Evolutionary conservation across 495 filamentous ascomycete genomes (phyloP), one percentile per base, ranked within the genome.

Genomic region (Neurospora tetrasperma): DNA sequence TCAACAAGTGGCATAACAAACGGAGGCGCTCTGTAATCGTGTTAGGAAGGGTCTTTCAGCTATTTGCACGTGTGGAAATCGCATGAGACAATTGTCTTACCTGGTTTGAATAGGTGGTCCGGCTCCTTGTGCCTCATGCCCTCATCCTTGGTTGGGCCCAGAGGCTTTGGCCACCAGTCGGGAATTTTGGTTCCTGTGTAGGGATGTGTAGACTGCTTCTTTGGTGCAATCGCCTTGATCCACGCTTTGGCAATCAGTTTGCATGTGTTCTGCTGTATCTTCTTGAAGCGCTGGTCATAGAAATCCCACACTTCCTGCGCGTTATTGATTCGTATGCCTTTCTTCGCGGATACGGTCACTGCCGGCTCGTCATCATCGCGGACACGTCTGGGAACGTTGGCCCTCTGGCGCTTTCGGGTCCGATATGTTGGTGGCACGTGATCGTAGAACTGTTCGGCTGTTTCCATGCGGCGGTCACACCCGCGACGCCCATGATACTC

Each of bases 121-220:
- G 94, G 94, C 82, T 97, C 94, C 77, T 88, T 92, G 80, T 96
- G 93, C 39, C 88, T 84, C 20, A 87, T 80, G 71, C 70, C 77
- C 10, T 82, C 77, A 10, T 80, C 77, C 70, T 77, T 75, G 18
- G 75, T 76, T 1, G 82, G 71, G 1, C 83, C 84, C 77, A 79
- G 84, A 11, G 88, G 86, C 23, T 85, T 84, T 0, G 93, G 93
- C 94, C 94, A 98, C 92, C 93, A 97, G 20, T 85, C 84, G 12
- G 94, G 94, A 42, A 84, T 82, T 54, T 91, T 85, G 4, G 90
- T 86, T 20, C 88, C 86, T 35, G 91, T 94, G 80, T 97, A 98
- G 0, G 94, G 94, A 75, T 92, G 89, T 62, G 86, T 90, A 0
- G 90, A 89, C 78, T 97, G 93, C 79, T 98, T 98, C 74, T 92